Evolutionary conservation across 208 protist genomes (phyloP).

Genomic region (Leptomonas seymouri): DNA sequence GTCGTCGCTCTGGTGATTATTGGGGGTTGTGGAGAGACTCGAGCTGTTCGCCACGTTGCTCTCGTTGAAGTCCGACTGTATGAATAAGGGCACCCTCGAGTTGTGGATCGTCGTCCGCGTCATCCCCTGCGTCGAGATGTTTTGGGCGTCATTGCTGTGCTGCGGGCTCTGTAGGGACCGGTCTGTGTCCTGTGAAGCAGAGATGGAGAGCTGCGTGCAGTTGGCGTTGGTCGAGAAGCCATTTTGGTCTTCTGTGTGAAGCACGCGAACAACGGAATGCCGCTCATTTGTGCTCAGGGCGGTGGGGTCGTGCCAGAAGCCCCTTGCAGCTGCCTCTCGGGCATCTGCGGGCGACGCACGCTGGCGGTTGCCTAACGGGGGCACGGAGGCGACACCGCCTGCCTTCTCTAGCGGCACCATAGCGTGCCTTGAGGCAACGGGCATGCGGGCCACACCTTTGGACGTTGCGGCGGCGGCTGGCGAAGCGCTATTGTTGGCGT

Average conservation of each 20-base stretch:
- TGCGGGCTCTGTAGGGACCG: constrained; percentile 22
- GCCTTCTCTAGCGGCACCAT: constrained; percentile 3
- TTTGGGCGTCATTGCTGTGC: constrained; percentile 16
- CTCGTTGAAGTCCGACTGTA: constrained; percentile 21
- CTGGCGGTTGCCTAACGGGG: neutral
- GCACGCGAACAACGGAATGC: constrained; percentile 20
- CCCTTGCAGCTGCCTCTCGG: neutral
- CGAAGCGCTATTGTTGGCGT: constrained; percentile 7
- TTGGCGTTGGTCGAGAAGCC: neutral
- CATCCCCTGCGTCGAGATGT: constrained; percentile 6
- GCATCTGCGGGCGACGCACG: neutral
- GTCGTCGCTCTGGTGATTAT: constrained; percentile 16
- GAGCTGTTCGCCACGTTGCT: constrained; percentile 22
- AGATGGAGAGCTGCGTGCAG: neutral
- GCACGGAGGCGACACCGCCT: neutral
- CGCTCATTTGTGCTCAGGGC: constrained; percentile 1
- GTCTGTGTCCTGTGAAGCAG: constrained; percentile 6
- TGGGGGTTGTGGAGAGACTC: constrained; percentile 16
- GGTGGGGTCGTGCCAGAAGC: constrained; percentile 28
- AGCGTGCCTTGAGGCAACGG: constrained; percentile 10
- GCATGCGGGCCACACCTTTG: neutral
- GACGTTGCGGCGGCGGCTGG: constrained; percentile 1
- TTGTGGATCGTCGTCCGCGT: constrained; percentile 23
- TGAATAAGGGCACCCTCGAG: constrained; percentile 20
- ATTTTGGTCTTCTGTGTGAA: constrained; percentile 16